Percentiles rank a stretch among this genome's conserved stretches.
These are phyloP conservation scores for Aspergillus bombycis DNA, from an alignment of 2,329 filamentous ascomycete genomes.

Conservation along the genomic window DNA sequence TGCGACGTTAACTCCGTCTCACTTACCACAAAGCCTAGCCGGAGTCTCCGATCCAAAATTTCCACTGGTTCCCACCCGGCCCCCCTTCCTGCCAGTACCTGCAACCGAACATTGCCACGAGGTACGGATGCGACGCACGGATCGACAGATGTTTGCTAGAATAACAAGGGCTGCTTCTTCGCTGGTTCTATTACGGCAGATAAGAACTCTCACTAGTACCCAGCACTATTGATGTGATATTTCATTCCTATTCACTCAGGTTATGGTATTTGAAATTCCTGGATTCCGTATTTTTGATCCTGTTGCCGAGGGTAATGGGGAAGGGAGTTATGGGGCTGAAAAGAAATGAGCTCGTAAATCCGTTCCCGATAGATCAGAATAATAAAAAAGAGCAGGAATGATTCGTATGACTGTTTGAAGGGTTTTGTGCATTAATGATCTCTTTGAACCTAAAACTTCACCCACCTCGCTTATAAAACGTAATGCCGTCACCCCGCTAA, in stretches of 20 bases:
- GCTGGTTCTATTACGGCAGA: not conserved
- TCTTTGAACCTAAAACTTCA: slow-evolving; percentile 1
- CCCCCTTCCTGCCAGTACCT: slow-evolving; percentile 12
- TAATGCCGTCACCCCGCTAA: not conserved
- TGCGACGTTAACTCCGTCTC: not conserved
- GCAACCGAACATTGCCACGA: slow-evolving; percentile 23
- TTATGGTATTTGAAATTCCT: not conserved
- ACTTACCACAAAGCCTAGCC: not conserved
- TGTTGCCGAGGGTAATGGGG: not conserved
- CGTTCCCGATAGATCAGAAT: slow-evolving; percentile 1
- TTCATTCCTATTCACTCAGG: not conserved
- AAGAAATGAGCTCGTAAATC: slow-evolving; percentile 7
- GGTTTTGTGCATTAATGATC: not conserved
- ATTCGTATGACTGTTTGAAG: slow-evolving; percentile 1
- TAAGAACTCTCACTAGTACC: not conserved
- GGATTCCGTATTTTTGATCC: not conserved
- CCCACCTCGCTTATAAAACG: not conserved
- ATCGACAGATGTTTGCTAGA: slow-evolving; percentile 19
- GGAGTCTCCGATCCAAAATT: slow-evolving; percentile 4
- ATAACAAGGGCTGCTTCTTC: slow-evolving; percentile 3
- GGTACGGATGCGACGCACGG: slow-evolving; percentile 19
- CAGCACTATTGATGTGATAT: slow-evolving; percentile 1
- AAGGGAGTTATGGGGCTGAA: not conserved
- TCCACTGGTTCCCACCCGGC: slow-evolving; percentile 9
- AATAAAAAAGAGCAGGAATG: not conserved